Evolutionary conservation across 331 rosid genomes (phyloP), one percentile per base, ranked within the genome.

Genomic region (Rhamnella rubrinervis): DNA sequence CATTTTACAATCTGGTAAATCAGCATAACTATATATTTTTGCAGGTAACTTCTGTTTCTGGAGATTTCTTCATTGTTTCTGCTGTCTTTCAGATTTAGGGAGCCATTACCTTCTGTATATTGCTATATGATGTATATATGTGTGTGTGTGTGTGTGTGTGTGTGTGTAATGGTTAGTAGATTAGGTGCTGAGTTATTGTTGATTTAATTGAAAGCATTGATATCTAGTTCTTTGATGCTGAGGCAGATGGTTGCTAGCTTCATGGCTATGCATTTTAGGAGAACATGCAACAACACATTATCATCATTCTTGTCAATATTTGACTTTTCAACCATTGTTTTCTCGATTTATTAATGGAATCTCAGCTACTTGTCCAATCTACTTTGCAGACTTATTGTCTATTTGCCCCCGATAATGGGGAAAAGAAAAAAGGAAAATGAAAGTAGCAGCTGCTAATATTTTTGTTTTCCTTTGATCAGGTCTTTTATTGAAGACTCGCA

Each of bases 401-500:
- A 58, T 76, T 68, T 57, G 70, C 65, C 26, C 47, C 55, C 55
- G 4, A 31, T 31, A 31, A 31, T 31, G 35, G 31, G 31, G 2
- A 4, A 31, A 28, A 28, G 3, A 1, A 28, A 31, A 31, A 31
- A 31, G 35, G 31, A 31, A 31, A 31, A 31, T 2, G 35, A 31
- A 31, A 55, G 44, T 66, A 79, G 2, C 8, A 55, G 61, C 68
- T 66, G 52, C 84, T 83, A 61, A 79, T 77, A 38, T 67, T 59
- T 44, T 20, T 21, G 39, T 78, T 81, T 78, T 21, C 59, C 49
- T 49, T 75, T 77, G 75, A 56, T 59, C 86, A 95, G 99, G 88
- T 86, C 99, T 63, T 95, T 95, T 76, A 95, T 95, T 74, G 99
- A 95, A 81, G 99, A 92, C 2, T 91, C 99, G 37, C 96, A 85